Evolutionary conservation across 2,329 filamentous ascomycete genomes (phyloP), one percentile per base, ranked within the genome.

Genomic region (Xylaria multiplex): DNA sequence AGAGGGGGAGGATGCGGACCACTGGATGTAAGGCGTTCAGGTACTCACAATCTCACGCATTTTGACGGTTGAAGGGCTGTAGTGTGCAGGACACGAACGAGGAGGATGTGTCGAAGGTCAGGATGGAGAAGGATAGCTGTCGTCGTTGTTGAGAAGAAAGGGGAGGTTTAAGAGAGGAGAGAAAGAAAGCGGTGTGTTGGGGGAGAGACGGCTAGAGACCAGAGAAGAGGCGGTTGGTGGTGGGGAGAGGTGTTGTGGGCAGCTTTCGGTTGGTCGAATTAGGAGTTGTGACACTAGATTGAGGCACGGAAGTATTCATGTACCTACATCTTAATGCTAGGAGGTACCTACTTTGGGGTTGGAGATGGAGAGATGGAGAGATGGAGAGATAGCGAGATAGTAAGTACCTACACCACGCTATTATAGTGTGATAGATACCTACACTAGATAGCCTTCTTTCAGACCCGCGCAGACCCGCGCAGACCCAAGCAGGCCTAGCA

Each of bases 21-120:
- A n/a, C 8, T 43, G 59, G 22, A 69, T 4, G 52, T 63, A 56
- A 64, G 69, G 66, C 59, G 88, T 88, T 82, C 84, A 64, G 69
- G 66, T 59, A 88, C 88, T 82, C 84, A 91, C 88, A 79, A 91
- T 91, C 84, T 91, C 89, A 88, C 89, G 88, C 89, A 91, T 91
- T 73, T 83, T 90, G 87, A 77, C 77, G 76, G 75, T 76, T 74
- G 71, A 68, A 71, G 69, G 69, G 70, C 40, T 71, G 69, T 49
- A 50, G 64, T 68, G 66, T 73, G 70, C 69, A 64, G 64, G 68
- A 75, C 68, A 72, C 68, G 37, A 64, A 61, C 30, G 67, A 66
- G 66, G 73, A 71, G 67, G 65, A 72, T 65, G 68, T 71, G 70
- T 69, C 70, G 71, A 69, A 64, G 57, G 54, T 56, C 61, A 43